A percentile compares a stretch with the other conserved stretches of the same genome.
Evolutionary conservation across 2,329 filamentous ascomycete species (phyloP).

Genomic region (Ophiostoma novo-ulmi): DNA sequence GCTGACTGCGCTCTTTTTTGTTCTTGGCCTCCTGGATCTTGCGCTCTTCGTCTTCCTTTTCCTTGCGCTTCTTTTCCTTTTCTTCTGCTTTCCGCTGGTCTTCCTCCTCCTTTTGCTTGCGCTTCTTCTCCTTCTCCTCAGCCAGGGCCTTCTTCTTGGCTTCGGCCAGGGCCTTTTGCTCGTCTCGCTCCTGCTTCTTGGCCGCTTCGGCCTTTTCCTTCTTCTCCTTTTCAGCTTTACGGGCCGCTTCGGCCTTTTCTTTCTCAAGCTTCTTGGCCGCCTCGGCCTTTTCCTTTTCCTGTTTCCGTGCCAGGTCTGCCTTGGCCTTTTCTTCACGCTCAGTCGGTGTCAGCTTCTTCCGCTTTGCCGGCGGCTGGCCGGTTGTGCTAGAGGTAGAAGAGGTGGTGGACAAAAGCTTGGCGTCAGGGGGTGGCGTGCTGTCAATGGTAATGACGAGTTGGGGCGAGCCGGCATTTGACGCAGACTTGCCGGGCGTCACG

Average conservation of each 20-base stretch:
- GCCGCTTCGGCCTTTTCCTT: conserved; percentile 33
- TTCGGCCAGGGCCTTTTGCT: conserved; percentile 38
- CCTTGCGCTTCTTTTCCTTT: conserved; percentile 43
- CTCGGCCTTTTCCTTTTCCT: conserved; percentile 35
- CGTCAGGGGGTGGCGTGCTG: conserved; percentile 1
- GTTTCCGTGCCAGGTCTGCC: conserved; percentile 37
- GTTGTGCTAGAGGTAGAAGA: background rate
- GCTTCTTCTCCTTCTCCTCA: conserved; percentile 33
- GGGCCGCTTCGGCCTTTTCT: conserved; percentile 36
- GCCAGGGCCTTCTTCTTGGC: conserved; percentile 35
- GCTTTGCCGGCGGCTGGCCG: conserved; percentile 36
- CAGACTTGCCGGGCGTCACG: conserved; percentile 31
- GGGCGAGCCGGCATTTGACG: conserved; percentile 20
- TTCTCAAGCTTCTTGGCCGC: conserved; percentile 27
- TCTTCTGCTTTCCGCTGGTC: conserved; percentile 36
- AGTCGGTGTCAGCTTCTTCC: conserved; percentile 41
- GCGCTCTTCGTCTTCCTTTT: conserved; percentile 50
- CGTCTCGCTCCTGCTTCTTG: conserved; percentile 32
- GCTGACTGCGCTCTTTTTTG: conserved; percentile 47
- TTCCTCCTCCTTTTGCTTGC: conserved; percentile 40
- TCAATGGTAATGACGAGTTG: conserved; percentile 25
- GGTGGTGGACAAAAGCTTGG: conserved; percentile 4
- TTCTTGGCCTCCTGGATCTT: conserved; percentile 42
- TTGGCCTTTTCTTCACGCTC: conserved; percentile 39
- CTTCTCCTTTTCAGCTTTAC: conserved; percentile 33